Conservation (phyloP, 2,329 filamentous ascomycete species). For the Penicillium janthinellum region DNA sequence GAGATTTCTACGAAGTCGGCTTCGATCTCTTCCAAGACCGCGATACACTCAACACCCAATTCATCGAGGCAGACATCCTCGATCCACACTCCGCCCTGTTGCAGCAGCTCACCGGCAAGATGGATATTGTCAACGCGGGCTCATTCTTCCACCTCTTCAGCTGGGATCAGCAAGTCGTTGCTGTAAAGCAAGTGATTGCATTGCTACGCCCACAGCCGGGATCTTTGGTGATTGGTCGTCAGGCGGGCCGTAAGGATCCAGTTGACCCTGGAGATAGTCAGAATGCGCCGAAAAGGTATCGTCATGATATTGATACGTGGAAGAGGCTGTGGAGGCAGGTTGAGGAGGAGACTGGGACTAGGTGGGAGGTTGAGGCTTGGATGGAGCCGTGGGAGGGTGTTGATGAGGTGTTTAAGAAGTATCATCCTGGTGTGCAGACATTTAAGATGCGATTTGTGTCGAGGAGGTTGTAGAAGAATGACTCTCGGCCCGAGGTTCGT, state of each 20-base stretch:
- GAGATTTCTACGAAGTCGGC: conserved; percentile 58
- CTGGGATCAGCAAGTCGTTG: conserved; percentile 35
- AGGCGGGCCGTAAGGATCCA: conserved; percentile 23
- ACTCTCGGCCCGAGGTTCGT: too few species aligned
- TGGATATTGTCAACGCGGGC: conserved; percentile 46
- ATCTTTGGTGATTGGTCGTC: conserved; percentile 27
- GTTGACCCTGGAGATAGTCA: conserved; percentile 10
- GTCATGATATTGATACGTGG: conserved; percentile 56
- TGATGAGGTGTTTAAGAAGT: conserved; percentile 11
- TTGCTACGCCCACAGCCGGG: conserved; percentile 33
- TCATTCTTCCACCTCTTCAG: conserved; percentile 48
- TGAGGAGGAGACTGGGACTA: conserved; percentile 51
- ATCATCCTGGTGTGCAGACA: conserved; percentile 16
- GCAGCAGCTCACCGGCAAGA: conserved; percentile 27
- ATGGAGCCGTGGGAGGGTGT: conserved; percentile 19
- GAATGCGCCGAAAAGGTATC: conserved; percentile 35
- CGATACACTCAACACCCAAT: conserved; percentile 12
- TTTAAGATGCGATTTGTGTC: conserved; percentile 23
- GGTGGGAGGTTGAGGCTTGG: conserved; percentile 47
- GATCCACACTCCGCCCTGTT: conserved; percentile 31
- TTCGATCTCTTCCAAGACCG: conserved; percentile 67
- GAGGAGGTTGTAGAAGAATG: conserved; percentile 2
- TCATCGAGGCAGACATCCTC: conserved; percentile 50
- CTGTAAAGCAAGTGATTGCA: conserved; percentile 35
- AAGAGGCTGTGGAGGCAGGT: conserved; percentile 58